Base-by-base conservation (phyloP, 164 flowering plant species). In the Chloranthus sessilifolius region DNA sequence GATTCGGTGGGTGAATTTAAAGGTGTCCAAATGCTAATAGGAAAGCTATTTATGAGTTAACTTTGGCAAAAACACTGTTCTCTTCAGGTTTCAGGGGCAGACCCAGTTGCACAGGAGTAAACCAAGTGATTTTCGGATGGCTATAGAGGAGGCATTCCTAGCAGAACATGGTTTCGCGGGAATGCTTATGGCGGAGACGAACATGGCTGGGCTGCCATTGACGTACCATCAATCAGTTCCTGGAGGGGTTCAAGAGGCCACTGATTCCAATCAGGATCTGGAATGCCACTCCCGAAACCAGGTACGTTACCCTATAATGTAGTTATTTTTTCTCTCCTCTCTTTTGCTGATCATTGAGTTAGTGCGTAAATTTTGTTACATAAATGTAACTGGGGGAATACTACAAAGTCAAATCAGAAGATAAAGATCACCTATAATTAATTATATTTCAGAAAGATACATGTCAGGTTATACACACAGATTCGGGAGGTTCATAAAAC, bases 91-190 rank as follows among this genome's bases (percentile, higher is more conserved):
- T 56, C 96, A 83, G 65, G 87, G 75, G 40, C 92, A 85, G 66
- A 57, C 78, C 2, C 67, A 76, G 52, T 63, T 83, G 68, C 43
- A 70, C 56, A 74, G 47, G 30, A 71, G 81, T 74, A 73, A 65
- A 51, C 86, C 79, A n/a, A 48, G 56, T 42, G 82, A 79, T 33
- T 78, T 89, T 49, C 80, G 72, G 47, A 70, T 68, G 64, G 99
- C 99, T 21, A 63, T 87, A 29, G 96, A 94, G 54, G 97, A 94
- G 70, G 99, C 96, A 2, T 80, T 78, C 75, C 52, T 89, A 45
- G 97, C 87, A 49, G 99, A 89, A 22, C 30, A 53, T 33, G 58
- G 58, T 4, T 77, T 74, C 61, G 66, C 60, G 14, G 81, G 72
- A 46, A 70, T 59, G 47, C 43, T 69, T 63, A 58, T 43, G 14